Evolutionary conservation across 2,329 filamentous ascomycete genomes (phyloP).

Genomic region (Xylaria sp.): DNA sequence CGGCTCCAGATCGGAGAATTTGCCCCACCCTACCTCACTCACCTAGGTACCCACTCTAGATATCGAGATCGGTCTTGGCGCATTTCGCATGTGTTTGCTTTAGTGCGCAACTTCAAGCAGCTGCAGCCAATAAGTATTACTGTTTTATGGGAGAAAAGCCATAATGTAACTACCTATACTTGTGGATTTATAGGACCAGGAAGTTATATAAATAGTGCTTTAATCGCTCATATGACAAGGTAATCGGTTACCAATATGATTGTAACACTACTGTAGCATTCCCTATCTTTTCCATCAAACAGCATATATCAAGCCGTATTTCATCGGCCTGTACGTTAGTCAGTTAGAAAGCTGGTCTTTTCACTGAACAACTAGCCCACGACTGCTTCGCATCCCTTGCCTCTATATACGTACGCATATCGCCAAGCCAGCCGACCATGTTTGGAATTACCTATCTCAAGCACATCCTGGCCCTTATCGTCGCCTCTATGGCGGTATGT

Average conservation of each 20-base stretch:
- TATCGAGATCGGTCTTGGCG: background rate
- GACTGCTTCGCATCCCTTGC: background rate
- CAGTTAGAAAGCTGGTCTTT: background rate
- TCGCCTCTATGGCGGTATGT: slow-evolving; percentile 42
- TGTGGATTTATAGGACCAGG: background rate
- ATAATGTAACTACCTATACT: background rate
- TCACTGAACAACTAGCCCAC: background rate
- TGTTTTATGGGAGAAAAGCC: background rate
- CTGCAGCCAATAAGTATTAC: background rate
- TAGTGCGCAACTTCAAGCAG: background rate
- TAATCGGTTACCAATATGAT: background rate
- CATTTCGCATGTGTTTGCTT: background rate
- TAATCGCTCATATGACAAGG: background rate
- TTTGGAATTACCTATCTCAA: no score
- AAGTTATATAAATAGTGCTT: background rate
- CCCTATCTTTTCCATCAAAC: no score
- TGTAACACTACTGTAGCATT: no score
- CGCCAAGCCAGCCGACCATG: no score
- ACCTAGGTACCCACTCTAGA: background rate
- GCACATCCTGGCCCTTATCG: slow-evolving; percentile 35
- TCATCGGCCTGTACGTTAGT: background rate
- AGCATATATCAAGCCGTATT: background rate
- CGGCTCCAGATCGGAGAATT: slow-evolving; percentile 5
- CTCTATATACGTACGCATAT: background rate
- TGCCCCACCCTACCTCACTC: background rate